A percentile compares a stretch with the other conserved stretches of the same genome.
Conservation (phyloP, 2,329 filamentous ascomycete species). For the Stagonosporopsis cucurbitacearum region DNA sequence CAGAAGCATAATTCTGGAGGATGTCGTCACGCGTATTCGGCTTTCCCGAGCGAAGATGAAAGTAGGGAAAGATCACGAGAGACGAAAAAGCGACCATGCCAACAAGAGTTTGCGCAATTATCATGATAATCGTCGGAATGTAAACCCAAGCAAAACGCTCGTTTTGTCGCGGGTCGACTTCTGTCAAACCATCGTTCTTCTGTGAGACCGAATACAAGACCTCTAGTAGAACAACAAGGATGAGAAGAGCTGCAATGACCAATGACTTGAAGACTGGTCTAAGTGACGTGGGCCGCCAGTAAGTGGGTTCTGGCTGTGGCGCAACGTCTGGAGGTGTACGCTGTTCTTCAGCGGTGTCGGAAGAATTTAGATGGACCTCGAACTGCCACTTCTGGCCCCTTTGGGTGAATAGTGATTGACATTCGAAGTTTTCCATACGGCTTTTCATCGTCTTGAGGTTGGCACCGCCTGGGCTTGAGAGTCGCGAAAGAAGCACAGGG, state of each 20-base stretch:
- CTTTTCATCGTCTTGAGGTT: neutral
- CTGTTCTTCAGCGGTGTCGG: neutral
- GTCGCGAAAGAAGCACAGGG: neutral
- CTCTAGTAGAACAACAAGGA: conserved; percentile 1
- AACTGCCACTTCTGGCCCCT: neutral
- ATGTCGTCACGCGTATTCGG: neutral
- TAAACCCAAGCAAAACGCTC: conserved; percentile 5
- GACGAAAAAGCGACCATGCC: conserved; percentile 1
- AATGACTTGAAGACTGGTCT: neutral
- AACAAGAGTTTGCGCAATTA: neutral
- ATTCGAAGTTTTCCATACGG: neutral
- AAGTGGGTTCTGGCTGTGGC: neutral
- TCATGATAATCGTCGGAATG: neutral
- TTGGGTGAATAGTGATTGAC: neutral
- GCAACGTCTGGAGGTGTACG: neutral
- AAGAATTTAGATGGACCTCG: neutral
- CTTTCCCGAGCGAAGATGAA: neutral
- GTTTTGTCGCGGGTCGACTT: neutral
- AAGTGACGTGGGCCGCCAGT: conserved; percentile 1
- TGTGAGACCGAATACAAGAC: neutral
- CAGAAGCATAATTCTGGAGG: neutral
- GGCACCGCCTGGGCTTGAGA: neutral
- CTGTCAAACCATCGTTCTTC: neutral
- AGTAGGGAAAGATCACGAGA: conserved; percentile 1
- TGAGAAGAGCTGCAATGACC: neutral